Conservation (phyloP, 371 early-diverging fungal species). For the Syncephalis plumigaleata region DNA sequence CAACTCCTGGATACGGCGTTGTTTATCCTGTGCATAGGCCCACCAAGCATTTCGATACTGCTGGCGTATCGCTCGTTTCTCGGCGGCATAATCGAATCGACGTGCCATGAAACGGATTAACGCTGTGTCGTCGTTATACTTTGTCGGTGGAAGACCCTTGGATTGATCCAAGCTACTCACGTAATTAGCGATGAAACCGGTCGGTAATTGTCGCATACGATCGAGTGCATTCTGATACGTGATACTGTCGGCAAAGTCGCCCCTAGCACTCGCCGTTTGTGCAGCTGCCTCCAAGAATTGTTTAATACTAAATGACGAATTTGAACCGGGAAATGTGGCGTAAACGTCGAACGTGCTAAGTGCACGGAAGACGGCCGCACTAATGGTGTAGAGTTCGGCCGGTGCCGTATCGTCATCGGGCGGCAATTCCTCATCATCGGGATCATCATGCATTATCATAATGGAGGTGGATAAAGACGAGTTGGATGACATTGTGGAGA, state of each 20-base stretch:
- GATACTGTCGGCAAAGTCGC: background rate
- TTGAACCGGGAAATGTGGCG: background rate
- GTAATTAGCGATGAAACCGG: background rate
- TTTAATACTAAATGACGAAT: background rate
- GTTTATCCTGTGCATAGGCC: slow-evolving; percentile 13
- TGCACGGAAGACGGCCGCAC: background rate
- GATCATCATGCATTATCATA: background rate
- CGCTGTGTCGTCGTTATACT: slow-evolving; percentile 8
- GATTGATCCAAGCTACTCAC: background rate
- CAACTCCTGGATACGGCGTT: slow-evolving; percentile 9
- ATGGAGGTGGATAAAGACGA: background rate
- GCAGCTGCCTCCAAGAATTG: background rate
- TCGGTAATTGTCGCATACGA: background rate
- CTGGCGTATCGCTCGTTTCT: slow-evolving; percentile 9
- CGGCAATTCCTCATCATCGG: background rate
- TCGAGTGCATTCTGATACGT: background rate
- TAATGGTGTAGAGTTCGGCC: background rate
- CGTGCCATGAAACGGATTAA: slow-evolving; percentile 14
- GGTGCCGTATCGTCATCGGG: background rate
- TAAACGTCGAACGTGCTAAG: background rate
- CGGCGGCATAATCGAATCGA: slow-evolving; percentile 13
- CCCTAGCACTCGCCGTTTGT: background rate
- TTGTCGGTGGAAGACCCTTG: slow-evolving; percentile 4
- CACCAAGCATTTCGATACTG: slow-evolving; percentile 13
- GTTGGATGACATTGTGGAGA: background rate